Base-by-base conservation (phyloP, 176 grass and related monocot genomes). In the barley (Hordeum vulgare) region DNA sequence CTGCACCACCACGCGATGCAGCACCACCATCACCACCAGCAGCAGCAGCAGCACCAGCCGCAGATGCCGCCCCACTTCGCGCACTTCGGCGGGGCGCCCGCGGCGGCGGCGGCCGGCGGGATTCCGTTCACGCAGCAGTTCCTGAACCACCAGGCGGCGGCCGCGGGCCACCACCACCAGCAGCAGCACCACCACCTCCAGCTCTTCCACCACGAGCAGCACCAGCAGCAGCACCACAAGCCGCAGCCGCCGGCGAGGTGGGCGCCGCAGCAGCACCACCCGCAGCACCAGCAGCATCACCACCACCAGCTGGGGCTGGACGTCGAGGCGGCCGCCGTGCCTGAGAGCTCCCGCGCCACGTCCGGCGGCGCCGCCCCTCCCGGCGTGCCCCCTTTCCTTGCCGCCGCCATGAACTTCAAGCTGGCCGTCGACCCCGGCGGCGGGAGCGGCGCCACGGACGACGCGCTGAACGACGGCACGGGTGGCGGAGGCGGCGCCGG, bases 81-180 rank as follows among this genome's bases (percentile, higher is more conserved):
- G 51, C 89, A 90, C 76, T 91, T 91, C 86, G 85, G 56, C 13
- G 79, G 31, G 39, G 70, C 27, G 61, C 41, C 28, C 6, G 42
- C 42, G 4, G 44, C 76, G 1, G 65, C 33, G 6, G 67, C 83
- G 17, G 39, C 49, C 57, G 85, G 66, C 1, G 79, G 79, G 9
- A 85, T 91, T 37, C 93, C 93, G 24, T 93, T 95, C 88, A 95
- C 93, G 59, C 93, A 95, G 74, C 90, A 95, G 83, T 80, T 95
- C 44, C 86, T 95, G 11, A 88, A 95, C 82, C 92, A 92, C 81
- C 92, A 92, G 83, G 83, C 83, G 4, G 82, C 77, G 49, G 49
- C 49, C 17, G 44, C 44, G 13, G 44, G 44, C 13, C 44, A 47
- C 4, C 47, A 49, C 15, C 47, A 51, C 23, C 78, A 31, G 82